These are phyloP conservation scores for Fistulifera pelliculosa DNA, from an alignment of 108 stramenopile species.

Conservation along the genomic window DNA sequence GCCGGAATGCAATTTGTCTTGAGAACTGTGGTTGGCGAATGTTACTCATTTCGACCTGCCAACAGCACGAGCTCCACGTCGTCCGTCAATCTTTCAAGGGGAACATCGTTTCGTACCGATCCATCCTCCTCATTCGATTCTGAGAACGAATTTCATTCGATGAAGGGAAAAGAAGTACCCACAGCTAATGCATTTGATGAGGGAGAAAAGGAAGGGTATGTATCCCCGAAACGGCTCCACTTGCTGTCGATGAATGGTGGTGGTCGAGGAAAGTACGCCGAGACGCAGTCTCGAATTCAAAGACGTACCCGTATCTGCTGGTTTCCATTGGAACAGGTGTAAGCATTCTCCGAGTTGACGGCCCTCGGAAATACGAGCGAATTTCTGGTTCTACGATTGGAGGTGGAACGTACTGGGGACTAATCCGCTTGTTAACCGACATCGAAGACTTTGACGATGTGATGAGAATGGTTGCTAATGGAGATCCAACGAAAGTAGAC, in stretches of 20 bases:
- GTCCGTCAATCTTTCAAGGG: neutral
- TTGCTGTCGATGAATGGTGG: slow-evolving; percentile 63
- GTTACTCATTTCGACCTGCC: slow-evolving; percentile 89
- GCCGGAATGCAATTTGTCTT: slow-evolving; percentile 96
- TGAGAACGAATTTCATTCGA: neutral
- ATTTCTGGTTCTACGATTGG: slow-evolving; percentile 97
- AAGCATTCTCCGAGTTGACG: slow-evolving; percentile 88
- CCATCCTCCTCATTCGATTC: neutral
- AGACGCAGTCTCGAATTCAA: slow-evolving; percentile 51
- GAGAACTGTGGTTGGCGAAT: slow-evolving; percentile 84
- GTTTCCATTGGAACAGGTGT: slow-evolving; percentile 98
- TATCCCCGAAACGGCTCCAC: neutral
- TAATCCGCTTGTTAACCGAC: slow-evolving; percentile 91
- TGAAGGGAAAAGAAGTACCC: neutral
- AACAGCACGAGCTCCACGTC: neutral
- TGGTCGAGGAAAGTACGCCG: slow-evolving; percentile 85
- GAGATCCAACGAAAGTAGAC: slow-evolving; percentile 79
- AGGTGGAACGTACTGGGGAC: slow-evolving; percentile 98
- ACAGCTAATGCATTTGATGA: neutral
- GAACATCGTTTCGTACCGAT: neutral
- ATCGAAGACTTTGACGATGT: slow-evolving; percentile 87
- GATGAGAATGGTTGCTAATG: slow-evolving; percentile 85
- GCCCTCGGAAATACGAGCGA: slow-evolving; percentile 89
- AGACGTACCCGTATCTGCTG: slow-evolving; percentile 86
- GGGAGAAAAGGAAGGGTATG: slow-evolving; percentile 9